Evolutionary conservation across 73 alveolate genomes (phyloP), one percentile per base, ranked within the genome.

Genomic region (Uronychia setigera): DNA sequence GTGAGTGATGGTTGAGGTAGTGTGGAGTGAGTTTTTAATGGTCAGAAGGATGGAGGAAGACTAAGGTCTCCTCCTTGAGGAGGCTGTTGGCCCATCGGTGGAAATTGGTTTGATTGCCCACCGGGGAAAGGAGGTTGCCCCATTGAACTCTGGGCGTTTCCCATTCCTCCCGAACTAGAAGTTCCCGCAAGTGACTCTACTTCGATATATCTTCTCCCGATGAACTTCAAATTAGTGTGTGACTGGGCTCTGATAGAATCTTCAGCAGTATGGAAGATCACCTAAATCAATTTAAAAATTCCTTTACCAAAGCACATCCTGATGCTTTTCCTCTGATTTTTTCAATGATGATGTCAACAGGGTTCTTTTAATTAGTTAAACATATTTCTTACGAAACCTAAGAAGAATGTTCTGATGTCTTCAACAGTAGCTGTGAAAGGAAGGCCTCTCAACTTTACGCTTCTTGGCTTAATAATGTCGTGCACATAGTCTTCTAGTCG

Each of bases 141-240:
- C 67, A 46, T 46, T 19, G n/a, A 5, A 46, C n/a, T 11, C n/a
- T 46, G n/a, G 19, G n/a, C 67, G 19, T 19, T 19, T 19, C 5
- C 67, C 67, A 46, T 46, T 46, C 67, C 67, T 11, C 67, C 67
- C n/a, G n/a, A n/a, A n/a, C n/a, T n/a, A 46, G 5, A 5, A 46
- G n/a, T 19, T 5, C 67, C 67, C 67, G n/a, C 67, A 11, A 46
- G 67, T 58, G 25, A 58, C 28, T 80, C 86, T 1, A 83, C 74
- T 35, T 88, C 94, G 1, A 88, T 33, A 58, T 88, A 88, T 58
- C 94, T 34, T 11, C 60, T 83, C 9, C 94, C 94, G 58, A 88
- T 83, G 29, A 77, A 29, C 81, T 88, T 35, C 67, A 46, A 46
- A 26, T 83, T 83, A 32, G 81, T 76, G n/a, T 33, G 79, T 27